Evolutionary conservation across 2,329 filamentous ascomycete species (phyloP).

Genomic region (Reticulascus tulasneorum): DNA sequence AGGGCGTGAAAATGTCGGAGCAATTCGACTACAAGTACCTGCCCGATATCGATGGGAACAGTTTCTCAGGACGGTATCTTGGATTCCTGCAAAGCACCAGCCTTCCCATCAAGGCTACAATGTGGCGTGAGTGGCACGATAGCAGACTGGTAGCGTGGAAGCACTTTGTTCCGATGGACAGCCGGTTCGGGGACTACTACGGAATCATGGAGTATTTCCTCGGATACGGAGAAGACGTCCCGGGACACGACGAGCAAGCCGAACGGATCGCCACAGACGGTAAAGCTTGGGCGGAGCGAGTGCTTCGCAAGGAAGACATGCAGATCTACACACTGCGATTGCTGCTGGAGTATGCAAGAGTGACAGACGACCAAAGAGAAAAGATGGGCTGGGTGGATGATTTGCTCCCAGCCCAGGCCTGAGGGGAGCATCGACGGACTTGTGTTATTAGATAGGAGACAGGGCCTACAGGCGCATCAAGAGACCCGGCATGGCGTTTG

Average conservation of each 20-base stretch:
- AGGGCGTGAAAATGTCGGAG: conserved; percentile 39
- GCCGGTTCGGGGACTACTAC: conserved; percentile 67
- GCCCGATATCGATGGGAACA: conserved; percentile 73
- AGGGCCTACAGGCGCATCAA: too few species aligned
- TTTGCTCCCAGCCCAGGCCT: conserved; percentile 23
- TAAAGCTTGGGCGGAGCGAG: conserved; percentile 64
- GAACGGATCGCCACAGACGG: conserved; percentile 62
- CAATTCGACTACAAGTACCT: conserved; percentile 76
- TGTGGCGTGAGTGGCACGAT: conserved; percentile 81
- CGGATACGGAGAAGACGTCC: conserved; percentile 44
- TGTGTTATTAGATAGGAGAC: too few species aligned
- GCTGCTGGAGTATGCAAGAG: conserved; percentile 58
- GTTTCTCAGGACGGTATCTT: conserved; percentile 64
- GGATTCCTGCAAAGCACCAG: conserved; percentile 67
- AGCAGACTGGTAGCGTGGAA: conserved; percentile 69
- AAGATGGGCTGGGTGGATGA: conserved; percentile 54
- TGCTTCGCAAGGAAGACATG: conserved; percentile 70
- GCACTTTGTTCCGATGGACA: conserved; percentile 79
- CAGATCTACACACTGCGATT: conserved; percentile 64
- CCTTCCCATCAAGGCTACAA: conserved; percentile 71
- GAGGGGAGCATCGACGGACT: too few species aligned
- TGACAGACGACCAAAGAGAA: conserved; percentile 48
- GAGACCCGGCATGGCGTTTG: neutral
- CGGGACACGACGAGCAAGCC: conserved; percentile 53
- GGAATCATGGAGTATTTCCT: conserved; percentile 72